Base-by-base conservation (phyloP, 192 early-diverging fungal species). In the Coemansia sp. region DNA sequence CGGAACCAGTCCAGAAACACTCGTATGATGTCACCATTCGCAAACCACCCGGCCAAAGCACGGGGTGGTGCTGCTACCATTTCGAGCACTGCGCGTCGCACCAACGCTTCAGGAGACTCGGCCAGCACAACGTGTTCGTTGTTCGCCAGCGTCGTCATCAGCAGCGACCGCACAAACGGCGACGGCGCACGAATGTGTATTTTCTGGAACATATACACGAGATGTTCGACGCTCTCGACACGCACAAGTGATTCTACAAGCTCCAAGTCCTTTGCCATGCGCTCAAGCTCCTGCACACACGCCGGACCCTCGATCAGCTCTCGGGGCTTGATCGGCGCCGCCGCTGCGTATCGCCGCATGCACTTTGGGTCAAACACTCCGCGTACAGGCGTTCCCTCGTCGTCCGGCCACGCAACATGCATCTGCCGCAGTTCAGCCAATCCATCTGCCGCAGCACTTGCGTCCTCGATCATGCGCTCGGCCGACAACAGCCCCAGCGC, bases 291-390 rank as follows among this genome's bases (percentile, higher is more conserved):
- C 26, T 10, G 27, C 29, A 62, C 67, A 18, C 71, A 43, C 23
- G 55, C 61, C 3, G 3, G 29, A 14, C 24, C 53, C 16, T 37
- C 24, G 43, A 69, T 26, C 56, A 79, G 61, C 39, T 54, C 54
- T 12, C 54, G 54, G 18, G 76, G 76, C 71, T 73, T 73, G 56
- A 74, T 53, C 12, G 76, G 76, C 24, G 57, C 63, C 32, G 69
- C 39, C 27, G 64, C 54, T 71, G 76, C 64, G 32, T 67, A 79
- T 38, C 56, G 58, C 54, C 71, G 76, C 76, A 79, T 79, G 62
- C 76, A 79, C 50, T 69, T 69, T 19, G 13, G 12, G 54, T 79
- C 76, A 8, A 79, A 79, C 20, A 59, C 67, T 0, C 76, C 76
- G 14, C 64, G 55, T 38, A 79, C 76, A 39, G 11, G 5, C 4